Base-by-base conservation (phyloP, 805 yeast genomes). In the Candida koratica region DNA sequence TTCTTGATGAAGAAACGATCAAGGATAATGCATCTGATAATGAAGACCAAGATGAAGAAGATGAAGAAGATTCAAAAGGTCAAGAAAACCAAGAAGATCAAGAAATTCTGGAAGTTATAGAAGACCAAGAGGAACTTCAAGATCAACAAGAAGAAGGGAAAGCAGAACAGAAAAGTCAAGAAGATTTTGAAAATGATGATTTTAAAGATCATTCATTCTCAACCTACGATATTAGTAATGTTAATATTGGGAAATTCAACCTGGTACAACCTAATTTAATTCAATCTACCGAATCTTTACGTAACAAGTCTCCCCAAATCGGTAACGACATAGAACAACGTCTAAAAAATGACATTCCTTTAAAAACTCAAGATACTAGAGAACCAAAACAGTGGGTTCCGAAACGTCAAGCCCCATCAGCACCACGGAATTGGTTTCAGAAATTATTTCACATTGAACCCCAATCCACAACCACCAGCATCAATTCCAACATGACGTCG, bases 351-450 rank as follows among this genome's bases (percentile, higher is more conserved):
- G 26, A 24, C 5, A 14, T 5, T 24, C 9, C 23, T 8, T 8
- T 7, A 8, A 20, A 20, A 20, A 10, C 23, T 20, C 9, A 10
- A 8, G 23, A 20, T 20, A 20, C 7, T 8, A 10, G 10, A 20
- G 10, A 8, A 7, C 7, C 7, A 20, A 20, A 20, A 10, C 7
- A 33, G 3, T 13, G 25, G n/a, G 15, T 19, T 3, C 26, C 27
- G 9, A 33, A 33, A 17, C 24, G 30, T 17, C n/a, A 44, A 16
- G 70, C 71, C 2, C 72, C 72, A 5, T 54, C 49, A 34, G 54
- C 64, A n/a, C 69, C 69, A 17, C 37, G 58, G 50, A 58, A 56
- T 36, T 67, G 73, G 73, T 66, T 67, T 44, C 62, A 48, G 51
- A 55, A 60, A 42, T 53, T 67, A 25, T 53, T 67, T 40, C 55